A percentile compares a stretch with the other conserved stretches of the same genome.
Conservation (phyloP, 2,329 filamentous ascomycete genomes). For the Aspergillus udagawae region DNA sequence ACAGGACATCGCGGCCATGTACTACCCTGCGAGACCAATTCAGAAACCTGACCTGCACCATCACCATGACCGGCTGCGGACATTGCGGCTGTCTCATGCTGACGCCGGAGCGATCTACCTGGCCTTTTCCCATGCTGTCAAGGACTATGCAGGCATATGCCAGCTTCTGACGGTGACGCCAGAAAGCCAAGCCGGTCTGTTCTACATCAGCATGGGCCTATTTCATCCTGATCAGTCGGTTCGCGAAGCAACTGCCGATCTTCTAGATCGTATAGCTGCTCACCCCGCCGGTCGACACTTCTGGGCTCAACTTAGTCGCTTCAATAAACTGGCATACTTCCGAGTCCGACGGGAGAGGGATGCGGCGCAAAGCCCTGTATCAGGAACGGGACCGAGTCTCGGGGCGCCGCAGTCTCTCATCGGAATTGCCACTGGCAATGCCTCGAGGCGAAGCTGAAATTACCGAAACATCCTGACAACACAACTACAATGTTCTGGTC, state of each 20-base stretch:
- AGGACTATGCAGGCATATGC: conserved; percentile 79
- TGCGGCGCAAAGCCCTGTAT: conserved; percentile 21
- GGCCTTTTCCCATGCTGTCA: conserved; percentile 69
- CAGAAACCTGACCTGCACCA: conserved; percentile 69
- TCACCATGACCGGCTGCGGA: conserved; percentile 84
- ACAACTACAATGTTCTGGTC: neutral
- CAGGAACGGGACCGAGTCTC: conserved; percentile 19
- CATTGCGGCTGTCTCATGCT: conserved; percentile 69
- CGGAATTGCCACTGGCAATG: conserved; percentile 33
- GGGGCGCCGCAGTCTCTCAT: conserved; percentile 34
- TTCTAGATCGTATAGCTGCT: conserved; percentile 75
- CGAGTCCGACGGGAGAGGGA: conserved; percentile 66
- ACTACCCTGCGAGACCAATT: conserved; percentile 35
- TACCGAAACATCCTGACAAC: neutral
- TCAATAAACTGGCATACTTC: conserved; percentile 81
- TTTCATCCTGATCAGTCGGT: conserved; percentile 87
- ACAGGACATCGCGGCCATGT: conserved; percentile 55
- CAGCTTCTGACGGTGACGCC: conserved; percentile 78
- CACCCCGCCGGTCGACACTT: conserved; percentile 93
- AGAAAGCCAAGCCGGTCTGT: conserved; percentile 81
- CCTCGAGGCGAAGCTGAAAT: conserved; percentile 21
- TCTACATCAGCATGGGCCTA: conserved; percentile 84
- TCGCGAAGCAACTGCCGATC: conserved; percentile 68
- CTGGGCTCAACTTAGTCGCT: conserved; percentile 81
- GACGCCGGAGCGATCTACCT: conserved; percentile 83